phyloP scores from a whole-genome alignment of 2,329 filamentous ascomycete species.

The Fusarium sp. region DNA sequence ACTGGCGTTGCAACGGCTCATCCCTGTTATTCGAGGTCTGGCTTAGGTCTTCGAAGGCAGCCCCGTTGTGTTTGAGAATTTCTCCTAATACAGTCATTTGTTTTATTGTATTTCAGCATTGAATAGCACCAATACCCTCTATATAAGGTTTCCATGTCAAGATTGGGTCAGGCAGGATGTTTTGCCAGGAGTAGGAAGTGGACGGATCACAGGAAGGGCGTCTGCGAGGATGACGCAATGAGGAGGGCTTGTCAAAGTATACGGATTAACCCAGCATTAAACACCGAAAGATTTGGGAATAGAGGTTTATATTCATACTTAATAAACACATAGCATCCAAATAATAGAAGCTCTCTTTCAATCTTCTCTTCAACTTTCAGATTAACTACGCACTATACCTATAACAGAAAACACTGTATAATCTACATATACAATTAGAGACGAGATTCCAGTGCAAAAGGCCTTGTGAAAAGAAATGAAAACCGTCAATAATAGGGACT shows the following conservation, averaged over 20 bases:
- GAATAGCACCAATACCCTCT: conserved; percentile 24
- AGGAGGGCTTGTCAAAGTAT: background rate
- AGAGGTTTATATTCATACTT: background rate
- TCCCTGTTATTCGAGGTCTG: background rate
- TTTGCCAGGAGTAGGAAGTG: background rate
- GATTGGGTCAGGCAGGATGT: conserved; percentile 7
- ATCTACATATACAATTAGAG: background rate
- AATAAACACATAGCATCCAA: conserved; percentile 2
- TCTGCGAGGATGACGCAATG: background rate
- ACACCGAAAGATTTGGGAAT: background rate
- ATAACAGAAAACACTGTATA: background rate
- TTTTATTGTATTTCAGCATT: conserved; percentile 9
- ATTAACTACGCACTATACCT: background rate
- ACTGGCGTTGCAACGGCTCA: conserved; percentile 8
- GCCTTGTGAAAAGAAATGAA: background rate
- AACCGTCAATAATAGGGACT: background rate
- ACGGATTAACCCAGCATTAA: background rate
- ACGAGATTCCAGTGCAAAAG: background rate
- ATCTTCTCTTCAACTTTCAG: background rate
- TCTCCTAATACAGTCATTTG: conserved; percentile 5
- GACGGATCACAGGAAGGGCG: background rate
- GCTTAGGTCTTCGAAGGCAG: background rate
- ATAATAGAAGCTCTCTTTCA: background rate
- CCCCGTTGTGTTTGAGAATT: background rate
- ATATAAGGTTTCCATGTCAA: conserved; percentile 7